These are phyloP conservation scores for Fusarium sp. DNA, from an alignment of 2,329 filamentous ascomycete genomes.

Conservation along the genomic window DNA sequence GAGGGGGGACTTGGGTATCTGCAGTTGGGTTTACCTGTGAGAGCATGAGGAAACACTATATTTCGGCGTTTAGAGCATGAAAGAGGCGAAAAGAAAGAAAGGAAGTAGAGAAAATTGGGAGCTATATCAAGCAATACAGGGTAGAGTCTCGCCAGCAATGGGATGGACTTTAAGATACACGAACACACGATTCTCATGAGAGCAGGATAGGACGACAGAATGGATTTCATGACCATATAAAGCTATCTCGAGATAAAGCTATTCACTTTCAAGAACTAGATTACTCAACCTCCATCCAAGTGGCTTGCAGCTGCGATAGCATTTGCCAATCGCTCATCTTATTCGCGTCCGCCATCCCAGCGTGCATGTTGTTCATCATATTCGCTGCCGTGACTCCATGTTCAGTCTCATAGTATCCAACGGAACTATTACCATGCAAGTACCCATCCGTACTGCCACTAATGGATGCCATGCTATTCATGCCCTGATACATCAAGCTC, in stretches of 20 bases:
- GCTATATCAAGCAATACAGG: accelerated
- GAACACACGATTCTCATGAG: neutral
- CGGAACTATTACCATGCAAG: constrained; percentile 46
- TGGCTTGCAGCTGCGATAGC: constrained; percentile 37
- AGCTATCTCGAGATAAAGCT: neutral
- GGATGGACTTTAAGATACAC: neutral
- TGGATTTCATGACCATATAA: neutral
- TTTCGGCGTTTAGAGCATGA: neutral
- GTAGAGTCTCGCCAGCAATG: neutral
- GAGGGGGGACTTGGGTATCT: neutral
- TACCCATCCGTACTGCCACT: constrained; percentile 44
- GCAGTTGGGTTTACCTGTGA: constrained; percentile 1
- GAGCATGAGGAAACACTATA: neutral
- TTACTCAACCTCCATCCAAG: constrained; percentile 49
- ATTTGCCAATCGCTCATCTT: constrained; percentile 41
- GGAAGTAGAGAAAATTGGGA: too few species aligned
- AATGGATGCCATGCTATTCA: constrained; percentile 42
- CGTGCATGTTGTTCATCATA: constrained; percentile 47
- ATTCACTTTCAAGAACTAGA: neutral
- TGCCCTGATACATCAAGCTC: constrained; percentile 48
- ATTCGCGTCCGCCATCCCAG: constrained; percentile 44
- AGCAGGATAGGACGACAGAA: neutral
- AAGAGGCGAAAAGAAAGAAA: accelerated
- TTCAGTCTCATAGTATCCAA: constrained; percentile 51
- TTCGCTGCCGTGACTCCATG: constrained; percentile 48